Evolutionary conservation across 306 rosid genomes (phyloP).

Genomic region (Acacia confusa): DNA sequence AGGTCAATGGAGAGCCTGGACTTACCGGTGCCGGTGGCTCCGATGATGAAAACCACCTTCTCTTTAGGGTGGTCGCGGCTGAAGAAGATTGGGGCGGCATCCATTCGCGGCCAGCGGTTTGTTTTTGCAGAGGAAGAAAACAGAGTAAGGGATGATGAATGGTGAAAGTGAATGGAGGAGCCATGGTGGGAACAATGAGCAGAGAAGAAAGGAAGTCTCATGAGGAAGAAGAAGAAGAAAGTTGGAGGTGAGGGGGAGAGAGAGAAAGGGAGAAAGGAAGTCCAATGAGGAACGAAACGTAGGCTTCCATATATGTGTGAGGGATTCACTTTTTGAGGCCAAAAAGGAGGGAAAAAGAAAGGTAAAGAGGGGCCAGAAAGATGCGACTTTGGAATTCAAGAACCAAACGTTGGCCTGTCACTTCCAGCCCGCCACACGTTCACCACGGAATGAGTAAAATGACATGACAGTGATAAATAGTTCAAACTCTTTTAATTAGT

Average conservation of each 20-base stretch:
- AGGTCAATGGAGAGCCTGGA: conserved; percentile 85
- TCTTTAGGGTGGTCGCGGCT: conserved; percentile 44
- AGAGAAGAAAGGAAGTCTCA: conserved; percentile 40
- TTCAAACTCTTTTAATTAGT: too few species aligned
- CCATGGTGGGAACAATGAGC: conserved; percentile 27
- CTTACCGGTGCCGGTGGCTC: conserved; percentile 87
- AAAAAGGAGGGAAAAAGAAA: too few species aligned
- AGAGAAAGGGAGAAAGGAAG: too few species aligned
- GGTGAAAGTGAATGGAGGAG: not conserved
- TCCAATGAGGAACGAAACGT: too few species aligned
- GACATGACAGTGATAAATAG: too few species aligned
- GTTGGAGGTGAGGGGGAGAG: not conserved
- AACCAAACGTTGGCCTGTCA: too few species aligned
- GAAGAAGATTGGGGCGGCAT: conserved; percentile 13
- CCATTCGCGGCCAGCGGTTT: conserved; percentile 47
- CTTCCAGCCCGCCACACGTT: too few species aligned
- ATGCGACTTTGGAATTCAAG: too few species aligned
- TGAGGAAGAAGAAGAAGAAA: conserved; percentile 13
- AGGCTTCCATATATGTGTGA: too few species aligned
- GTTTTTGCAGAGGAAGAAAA: not conserved
- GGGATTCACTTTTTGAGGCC: too few species aligned
- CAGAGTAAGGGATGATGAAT: not conserved
- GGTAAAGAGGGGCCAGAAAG: too few species aligned
- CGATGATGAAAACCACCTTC: conserved; percentile 72
- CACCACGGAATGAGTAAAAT: too few species aligned